These are phyloP conservation scores for Parietichytrium sp. DNA, from an alignment of 108 stramenopile species.

Conservation along the genomic window DNA sequence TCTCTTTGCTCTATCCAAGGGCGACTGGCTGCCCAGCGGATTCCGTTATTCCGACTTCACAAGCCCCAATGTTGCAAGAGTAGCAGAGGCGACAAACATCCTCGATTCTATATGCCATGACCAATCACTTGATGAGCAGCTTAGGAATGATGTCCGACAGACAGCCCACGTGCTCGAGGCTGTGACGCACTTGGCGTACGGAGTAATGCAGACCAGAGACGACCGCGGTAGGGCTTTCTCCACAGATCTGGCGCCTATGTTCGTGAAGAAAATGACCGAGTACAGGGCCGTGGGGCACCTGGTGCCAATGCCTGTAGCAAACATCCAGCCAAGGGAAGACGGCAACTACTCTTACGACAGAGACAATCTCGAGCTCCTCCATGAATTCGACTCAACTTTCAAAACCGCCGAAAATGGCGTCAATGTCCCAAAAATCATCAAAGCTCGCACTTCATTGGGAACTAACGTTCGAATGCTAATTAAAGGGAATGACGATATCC, in stretches of 20 bases:
- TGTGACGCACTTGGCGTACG: constrained; percentile 21
- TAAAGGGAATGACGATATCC: constrained; percentile 75
- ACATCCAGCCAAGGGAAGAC: too few relatives aligned
- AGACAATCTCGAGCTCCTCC: background rate
- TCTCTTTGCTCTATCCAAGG: background rate
- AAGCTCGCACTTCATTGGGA: background rate
- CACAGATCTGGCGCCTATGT: background rate
- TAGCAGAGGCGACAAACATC: background rate
- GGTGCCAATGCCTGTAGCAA: background rate
- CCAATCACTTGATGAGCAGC: too few relatives aligned
- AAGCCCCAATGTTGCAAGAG: background rate
- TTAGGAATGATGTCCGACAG: background rate
- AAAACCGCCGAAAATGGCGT: background rate
- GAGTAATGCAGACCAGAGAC: background rate
- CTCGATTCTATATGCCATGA: too few relatives aligned
- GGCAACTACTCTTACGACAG: too few relatives aligned
- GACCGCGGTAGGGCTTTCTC: background rate
- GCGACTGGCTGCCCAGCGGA: background rate
- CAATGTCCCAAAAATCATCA: constrained; percentile 30
- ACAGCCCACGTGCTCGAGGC: background rate
- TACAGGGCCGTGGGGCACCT: background rate
- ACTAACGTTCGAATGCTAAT: background rate
- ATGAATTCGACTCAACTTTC: background rate
- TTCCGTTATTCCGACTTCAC: background rate
- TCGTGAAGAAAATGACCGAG: background rate